Base-by-base conservation (phyloP, 768 basidiomycete genomes). In the Cyclocybe aegerita region DNA sequence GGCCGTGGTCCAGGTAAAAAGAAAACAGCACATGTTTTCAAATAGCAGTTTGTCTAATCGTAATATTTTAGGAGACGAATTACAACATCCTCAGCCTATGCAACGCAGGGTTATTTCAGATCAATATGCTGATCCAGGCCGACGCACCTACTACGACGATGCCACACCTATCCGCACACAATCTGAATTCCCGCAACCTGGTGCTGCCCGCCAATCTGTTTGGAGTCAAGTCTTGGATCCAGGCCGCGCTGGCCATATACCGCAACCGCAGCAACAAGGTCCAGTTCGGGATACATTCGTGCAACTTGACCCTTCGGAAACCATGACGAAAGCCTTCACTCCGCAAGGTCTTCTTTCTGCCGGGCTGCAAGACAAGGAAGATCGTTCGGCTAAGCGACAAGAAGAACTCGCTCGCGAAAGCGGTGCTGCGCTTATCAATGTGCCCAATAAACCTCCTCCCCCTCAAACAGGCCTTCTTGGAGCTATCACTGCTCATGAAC, bases 401-500 rank as follows among this genome's bases (percentile, higher is more conserved):
- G 96, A 99, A 66, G 92, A 97, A 66, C 70, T 91, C 9, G 97
- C 97, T 8, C 79, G 95, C 33, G 95, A 97, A 70, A 85, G 79
- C 6, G 97, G 97, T 29, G 90, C 83, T 11, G 93, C 93, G 4
- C 79, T 98, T 46, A 86, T 98, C 73, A 95, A 96, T 65, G 92
- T 99, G n/a, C 93, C 92, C 4, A 83, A 86, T 62, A 96, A 96
- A 64, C 93, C 95, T 0, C 93, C 92, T 0, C 91, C 93, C 2
- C 95, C 97, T 7, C 93, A 96, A 69, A 92, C 90, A 38, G 97
- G 97, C 35, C 79, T 98, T 38, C 83, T 99, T 43, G 97, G 97
- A 12, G 96, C 96, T 2, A 93, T 98, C 60, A 93, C 93, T 38
- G 91, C 89, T 7, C 93, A 97, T 65, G 93, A 99, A 68, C 81